These are phyloP conservation scores for Diphasiastrum complanatum DNA, from an alignment of 83 land plant species.

Conservation along the genomic window DNA sequence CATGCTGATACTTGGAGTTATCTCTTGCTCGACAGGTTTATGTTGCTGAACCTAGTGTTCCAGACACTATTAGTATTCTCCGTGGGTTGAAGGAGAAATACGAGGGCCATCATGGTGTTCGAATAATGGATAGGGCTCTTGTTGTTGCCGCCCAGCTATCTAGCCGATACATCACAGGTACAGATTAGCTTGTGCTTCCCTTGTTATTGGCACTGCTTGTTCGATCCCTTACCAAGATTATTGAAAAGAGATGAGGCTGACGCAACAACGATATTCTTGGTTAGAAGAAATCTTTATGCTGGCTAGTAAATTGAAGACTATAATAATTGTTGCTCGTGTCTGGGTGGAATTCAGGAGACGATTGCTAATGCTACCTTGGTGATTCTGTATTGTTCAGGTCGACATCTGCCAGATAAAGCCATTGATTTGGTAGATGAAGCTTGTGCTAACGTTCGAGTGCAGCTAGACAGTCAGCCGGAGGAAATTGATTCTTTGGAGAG, in stretches of 20 bases:
- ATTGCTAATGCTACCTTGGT: too few species aligned
- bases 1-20: neutral
- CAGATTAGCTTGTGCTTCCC: conserved; percentile 11
- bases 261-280: too few species aligned
- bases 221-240: too few species aligned
- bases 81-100: conserved; percentile 52
- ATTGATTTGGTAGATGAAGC: conserved; percentile 88
- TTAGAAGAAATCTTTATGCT: too few species aligned
- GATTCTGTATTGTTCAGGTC: conserved; percentile 28
- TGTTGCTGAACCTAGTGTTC: conserved; percentile 62
- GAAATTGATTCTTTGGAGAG: conserved; percentile 85
- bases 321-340: too few species aligned
- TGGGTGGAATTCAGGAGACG: too few species aligned
- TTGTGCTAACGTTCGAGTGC: conserved; percentile 85
- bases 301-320: too few species aligned
- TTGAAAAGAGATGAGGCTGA: too few species aligned
- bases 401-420: conserved; percentile 78
- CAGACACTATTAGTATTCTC: conserved; percentile 54
- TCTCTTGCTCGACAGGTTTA: conserved; percentile 32
- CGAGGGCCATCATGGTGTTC: conserved; percentile 58
- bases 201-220: neutral
- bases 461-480: conserved; percentile 85
- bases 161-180: conserved; percentile 52
- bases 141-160: conserved; percentile 61
- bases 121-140: conserved; percentile 51